A percentile compares a stretch with the other conserved stretches of the same genome.
Conservation (phyloP, 441 rosid species). For the Adansonia rubrostipa region DNA sequence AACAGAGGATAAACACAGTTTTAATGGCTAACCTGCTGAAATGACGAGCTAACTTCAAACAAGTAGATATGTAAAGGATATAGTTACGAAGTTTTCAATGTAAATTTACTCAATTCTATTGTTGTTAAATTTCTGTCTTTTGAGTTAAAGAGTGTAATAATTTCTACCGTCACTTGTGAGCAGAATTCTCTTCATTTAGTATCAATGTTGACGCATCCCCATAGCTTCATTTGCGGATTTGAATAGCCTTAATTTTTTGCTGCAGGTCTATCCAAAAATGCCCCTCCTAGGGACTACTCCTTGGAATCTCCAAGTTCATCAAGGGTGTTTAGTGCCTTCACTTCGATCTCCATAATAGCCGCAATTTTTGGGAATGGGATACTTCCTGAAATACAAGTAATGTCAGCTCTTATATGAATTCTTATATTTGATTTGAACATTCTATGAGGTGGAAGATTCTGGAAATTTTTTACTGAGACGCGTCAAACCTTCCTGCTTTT, state of each 20-base stretch:
- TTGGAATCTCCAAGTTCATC: slow-evolving; percentile 61
- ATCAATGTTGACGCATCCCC: not conserved
- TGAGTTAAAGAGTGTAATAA: not conserved
- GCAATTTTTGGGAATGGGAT: slow-evolving; percentile 91
- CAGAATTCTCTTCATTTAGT: not conserved
- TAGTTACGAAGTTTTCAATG: not conserved
- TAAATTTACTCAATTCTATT: not conserved
- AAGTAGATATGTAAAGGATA: not conserved
- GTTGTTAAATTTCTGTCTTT: not conserved
- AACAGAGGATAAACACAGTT: no score
- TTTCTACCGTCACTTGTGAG: not conserved
- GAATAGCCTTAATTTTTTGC: not conserved
- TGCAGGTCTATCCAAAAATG: slow-evolving; percentile 62
- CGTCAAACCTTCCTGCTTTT: not conserved
- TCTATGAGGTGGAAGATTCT: not conserved
- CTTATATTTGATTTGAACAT: not conserved
- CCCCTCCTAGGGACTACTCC: slow-evolving; percentile 74
- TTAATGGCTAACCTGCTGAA: not conserved
- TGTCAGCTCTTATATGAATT: not conserved
- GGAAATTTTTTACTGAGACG: not conserved
- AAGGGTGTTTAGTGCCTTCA: slow-evolving; percentile 75
- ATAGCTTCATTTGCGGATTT: not conserved
- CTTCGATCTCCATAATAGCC: slow-evolving; percentile 88
- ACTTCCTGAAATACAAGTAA: slow-evolving; percentile 90
- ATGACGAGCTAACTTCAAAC: not conserved